Evolutionary conservation across 2,329 filamentous ascomycete genomes (phyloP), one percentile per base, ranked within the genome.

Genomic region (Sporothrix humicola): DNA sequence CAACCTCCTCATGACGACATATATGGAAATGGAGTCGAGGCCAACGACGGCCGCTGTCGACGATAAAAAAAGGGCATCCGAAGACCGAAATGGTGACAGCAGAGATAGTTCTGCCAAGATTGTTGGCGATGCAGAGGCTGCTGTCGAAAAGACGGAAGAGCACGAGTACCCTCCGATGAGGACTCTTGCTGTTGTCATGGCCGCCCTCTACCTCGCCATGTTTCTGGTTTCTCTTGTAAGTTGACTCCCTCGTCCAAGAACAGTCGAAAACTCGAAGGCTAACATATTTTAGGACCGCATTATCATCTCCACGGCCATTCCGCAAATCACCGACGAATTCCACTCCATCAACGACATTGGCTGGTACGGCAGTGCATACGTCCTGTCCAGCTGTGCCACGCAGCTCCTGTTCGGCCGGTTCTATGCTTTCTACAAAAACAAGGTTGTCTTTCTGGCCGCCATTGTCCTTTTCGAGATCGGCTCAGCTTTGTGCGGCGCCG

Each of bases 321-420:
- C 76, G 2, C 74, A 70, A 15, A 76, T 77, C 70, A 75, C 76
- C 54, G 69, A 76, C 68, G 72, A 76, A 7, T 76, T 76, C 69
- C 44, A 76, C 61, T 74, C 77, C 12, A 70, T 72, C 61, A 63
- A 61, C 59, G 75, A 76, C 73, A 76, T 75, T 56, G 74, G 74
- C 74, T 77, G 76, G 77, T 77, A 77, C 58, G 75, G 73, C 52
- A 76, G 72, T 23, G 74, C 76, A 3, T 77, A 76, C 66, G 66
- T 76, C 50, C 65, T 77, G 23, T 54, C 74, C 26, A 74, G 63
- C 31, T 77, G 75, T 59, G 72, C 77, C 10, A 76, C 76, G 26
- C 82, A 84, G 77, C 80, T 83, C 15, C 73, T 82, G 48, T 84
- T 82, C 59, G 82, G 82, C 73, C 83, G 82, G 75, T 73, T 83